Conservation (phyloP, 176 grass and related monocot genomes). For the Cenchrus fungigraminus region DNA sequence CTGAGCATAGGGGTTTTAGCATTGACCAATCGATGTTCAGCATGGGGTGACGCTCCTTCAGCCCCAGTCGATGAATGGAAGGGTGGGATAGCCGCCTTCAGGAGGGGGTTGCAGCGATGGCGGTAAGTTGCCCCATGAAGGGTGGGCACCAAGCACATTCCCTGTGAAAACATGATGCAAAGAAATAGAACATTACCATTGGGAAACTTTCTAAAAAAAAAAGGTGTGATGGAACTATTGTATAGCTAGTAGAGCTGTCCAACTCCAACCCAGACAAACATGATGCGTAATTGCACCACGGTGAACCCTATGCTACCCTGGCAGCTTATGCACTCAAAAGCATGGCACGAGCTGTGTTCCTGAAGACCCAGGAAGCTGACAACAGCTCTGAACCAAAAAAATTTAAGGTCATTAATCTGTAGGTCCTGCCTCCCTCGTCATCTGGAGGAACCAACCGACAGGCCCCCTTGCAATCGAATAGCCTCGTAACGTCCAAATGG, state of each 20-base stretch:
- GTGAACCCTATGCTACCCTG: not conserved
- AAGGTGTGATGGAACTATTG: slow-evolving; percentile 6
- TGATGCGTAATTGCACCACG: slow-evolving; percentile 2
- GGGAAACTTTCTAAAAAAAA: not conserved
- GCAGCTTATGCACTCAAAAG: not conserved
- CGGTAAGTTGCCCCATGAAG: slow-evolving; percentile 79
- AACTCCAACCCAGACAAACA: not conserved
- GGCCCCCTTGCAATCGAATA: slow-evolving; percentile 14
- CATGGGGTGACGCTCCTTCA: slow-evolving; percentile 25
- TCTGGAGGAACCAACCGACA: not conserved
- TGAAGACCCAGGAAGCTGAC: slow-evolving; percentile 29
- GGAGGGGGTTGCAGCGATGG: slow-evolving; percentile 80
- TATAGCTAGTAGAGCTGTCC: no score
- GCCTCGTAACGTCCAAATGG: slow-evolving; percentile 22
- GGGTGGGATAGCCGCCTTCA: slow-evolving; percentile 62
- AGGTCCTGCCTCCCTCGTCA: not conserved
- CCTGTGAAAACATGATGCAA: slow-evolving; percentile 42
- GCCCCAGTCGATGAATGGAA: slow-evolving; percentile 77
- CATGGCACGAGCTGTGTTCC: not conserved
- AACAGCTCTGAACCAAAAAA: slow-evolving; percentile 24
- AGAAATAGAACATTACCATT: not conserved
- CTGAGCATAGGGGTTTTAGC: not conserved
- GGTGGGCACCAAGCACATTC: slow-evolving; percentile 42
- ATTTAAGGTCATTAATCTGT: slow-evolving; percentile 28
- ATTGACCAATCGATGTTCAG: not conserved